These are phyloP conservation scores for Citrus reticulata DNA, from an alignment of 345 rosid genomes.

Conservation along the genomic window DNA sequence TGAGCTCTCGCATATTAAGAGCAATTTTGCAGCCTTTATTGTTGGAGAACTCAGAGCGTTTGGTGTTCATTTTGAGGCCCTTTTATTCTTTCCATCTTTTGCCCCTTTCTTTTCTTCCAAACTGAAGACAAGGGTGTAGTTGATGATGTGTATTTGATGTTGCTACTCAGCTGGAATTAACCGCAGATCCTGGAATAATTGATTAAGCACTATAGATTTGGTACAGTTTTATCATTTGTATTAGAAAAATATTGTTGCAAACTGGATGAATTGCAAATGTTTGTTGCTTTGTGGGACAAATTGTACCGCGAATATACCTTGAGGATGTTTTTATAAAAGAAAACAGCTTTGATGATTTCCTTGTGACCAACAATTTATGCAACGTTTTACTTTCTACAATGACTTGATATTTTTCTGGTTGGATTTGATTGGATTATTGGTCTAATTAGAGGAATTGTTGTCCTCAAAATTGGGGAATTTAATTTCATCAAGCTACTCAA, in stretches of 20 bases:
- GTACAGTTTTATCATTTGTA: not conserved
- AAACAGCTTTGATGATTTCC: not conserved
- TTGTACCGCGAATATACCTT: not conserved
- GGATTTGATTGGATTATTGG: too few species aligned
- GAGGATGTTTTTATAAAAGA: not conserved
- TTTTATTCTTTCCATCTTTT: slow-evolving; percentile 5
- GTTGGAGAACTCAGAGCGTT: not conserved
- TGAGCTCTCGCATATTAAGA: slow-evolving; percentile 11
- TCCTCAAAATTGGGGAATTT: not conserved
- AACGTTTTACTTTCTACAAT: not conserved
- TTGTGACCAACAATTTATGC: not conserved
- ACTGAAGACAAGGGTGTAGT: not conserved
- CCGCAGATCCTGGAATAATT: slow-evolving; percentile 2
- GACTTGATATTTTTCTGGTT: too few species aligned
- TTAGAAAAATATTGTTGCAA: not conserved
- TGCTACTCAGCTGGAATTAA: not conserved
- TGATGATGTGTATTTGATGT: not conserved
- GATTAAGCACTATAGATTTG: slow-evolving; percentile 1
- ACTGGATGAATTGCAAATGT: not conserved
- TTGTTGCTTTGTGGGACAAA: not conserved
- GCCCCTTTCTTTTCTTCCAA: not conserved
- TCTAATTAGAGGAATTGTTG: too few species aligned
- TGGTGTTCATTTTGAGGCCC: not conserved
- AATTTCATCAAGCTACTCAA: not conserved
- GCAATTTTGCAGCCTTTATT: slow-evolving; percentile 1